Percentiles rank a stretch among this genome's conserved stretches.
Evolutionary conservation across 2,329 filamentous ascomycete species (phyloP).

Genomic region (Arthrocladium fulminans): DNA sequence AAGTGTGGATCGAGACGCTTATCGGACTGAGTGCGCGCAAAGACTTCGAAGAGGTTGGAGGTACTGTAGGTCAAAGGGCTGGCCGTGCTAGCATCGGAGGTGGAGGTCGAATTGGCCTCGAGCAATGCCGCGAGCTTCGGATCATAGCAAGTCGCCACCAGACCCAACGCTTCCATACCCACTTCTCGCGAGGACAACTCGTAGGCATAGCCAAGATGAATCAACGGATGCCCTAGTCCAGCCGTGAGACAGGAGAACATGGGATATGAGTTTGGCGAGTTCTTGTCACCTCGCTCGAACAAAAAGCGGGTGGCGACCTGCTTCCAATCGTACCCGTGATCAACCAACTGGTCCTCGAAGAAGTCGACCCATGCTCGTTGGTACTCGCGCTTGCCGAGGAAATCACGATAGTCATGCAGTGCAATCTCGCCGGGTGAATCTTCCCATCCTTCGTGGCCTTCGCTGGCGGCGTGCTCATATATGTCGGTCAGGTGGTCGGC

Average conservation of each 20-base stretch:
- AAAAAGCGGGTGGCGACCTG: slow-evolving; percentile 66
- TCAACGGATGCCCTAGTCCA: slow-evolving; percentile 80
- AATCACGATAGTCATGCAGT: slow-evolving; percentile 77
- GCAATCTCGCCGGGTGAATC: slow-evolving; percentile 79
- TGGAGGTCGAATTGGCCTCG: slow-evolving; percentile 4
- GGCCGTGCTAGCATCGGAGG: neutral
- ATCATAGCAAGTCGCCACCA: slow-evolving; percentile 57
- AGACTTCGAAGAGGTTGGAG: slow-evolving; percentile 58
- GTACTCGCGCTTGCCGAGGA: slow-evolving; percentile 68
- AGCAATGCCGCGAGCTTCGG: slow-evolving; percentile 50
- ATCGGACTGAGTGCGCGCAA: slow-evolving; percentile 62
- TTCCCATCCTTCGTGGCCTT: slow-evolving; percentile 62
- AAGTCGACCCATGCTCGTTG: slow-evolving; percentile 90
- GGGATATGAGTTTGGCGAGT: slow-evolving; percentile 36
- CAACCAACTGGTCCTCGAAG: slow-evolving; percentile 82
- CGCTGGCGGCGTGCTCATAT: slow-evolving; percentile 63
- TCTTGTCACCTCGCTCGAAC: slow-evolving; percentile 47
- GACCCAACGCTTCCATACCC: slow-evolving; percentile 75
- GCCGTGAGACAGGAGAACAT: slow-evolving; percentile 71
- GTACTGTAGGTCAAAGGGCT: slow-evolving; percentile 52
- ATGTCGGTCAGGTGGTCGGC: slow-evolving; percentile 65
- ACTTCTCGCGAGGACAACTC: slow-evolving; percentile 79
- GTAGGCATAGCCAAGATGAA: slow-evolving; percentile 88
- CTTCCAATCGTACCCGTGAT: slow-evolving; percentile 75
- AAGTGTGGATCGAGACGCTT: slow-evolving; percentile 60